Evolutionary conservation across 2,329 filamentous ascomycete species (phyloP).

Genomic region (Xylariaceae sp.): DNA sequence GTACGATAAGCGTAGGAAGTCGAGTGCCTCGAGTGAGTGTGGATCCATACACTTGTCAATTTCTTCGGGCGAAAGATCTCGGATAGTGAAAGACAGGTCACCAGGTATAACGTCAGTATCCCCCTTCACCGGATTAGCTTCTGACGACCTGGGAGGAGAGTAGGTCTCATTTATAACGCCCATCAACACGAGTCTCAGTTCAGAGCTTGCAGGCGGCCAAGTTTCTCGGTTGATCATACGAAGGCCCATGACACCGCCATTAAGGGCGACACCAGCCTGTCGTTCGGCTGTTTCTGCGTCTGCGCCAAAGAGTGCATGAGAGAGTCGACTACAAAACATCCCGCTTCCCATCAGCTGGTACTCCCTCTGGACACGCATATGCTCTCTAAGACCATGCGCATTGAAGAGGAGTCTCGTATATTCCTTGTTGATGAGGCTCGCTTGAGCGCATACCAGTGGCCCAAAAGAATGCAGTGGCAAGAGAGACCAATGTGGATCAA

Average conservation of each 20-base stretch:
- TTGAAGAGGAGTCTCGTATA: slow-evolving; percentile 73
- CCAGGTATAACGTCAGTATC: slow-evolving; percentile 53
- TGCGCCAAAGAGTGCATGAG: slow-evolving; percentile 79
- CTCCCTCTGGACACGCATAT: slow-evolving; percentile 70
- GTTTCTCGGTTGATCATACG: slow-evolving; percentile 74
- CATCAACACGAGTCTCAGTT: slow-evolving; percentile 84
- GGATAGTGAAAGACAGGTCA: slow-evolving; percentile 76
- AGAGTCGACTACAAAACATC: slow-evolving; percentile 73
- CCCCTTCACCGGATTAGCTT: slow-evolving; percentile 27
- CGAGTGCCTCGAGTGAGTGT: slow-evolving; percentile 79
- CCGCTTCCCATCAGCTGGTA: slow-evolving; percentile 86
- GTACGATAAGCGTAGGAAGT: slow-evolving; percentile 87
- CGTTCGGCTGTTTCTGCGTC: slow-evolving; percentile 77
- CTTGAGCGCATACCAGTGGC: slow-evolving; percentile 69
- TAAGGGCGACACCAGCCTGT: slow-evolving; percentile 62
- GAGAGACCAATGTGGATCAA: slow-evolving; percentile 55
- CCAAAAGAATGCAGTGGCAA: slow-evolving; percentile 70
- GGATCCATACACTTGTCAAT: slow-evolving; percentile 81
- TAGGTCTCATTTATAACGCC: slow-evolving; percentile 79
- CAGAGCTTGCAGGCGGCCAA: slow-evolving; percentile 93
- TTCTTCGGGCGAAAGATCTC: slow-evolving; percentile 73
- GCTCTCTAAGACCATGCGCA: slow-evolving; percentile 65
- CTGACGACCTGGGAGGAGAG: slow-evolving; percentile 21
- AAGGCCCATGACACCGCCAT: slow-evolving; percentile 73
- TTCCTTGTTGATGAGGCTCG: slow-evolving; percentile 70